phyloP scores from a whole-genome alignment of 176 grass and related monocot genomes.

The Oryza longistaminata region DNA sequence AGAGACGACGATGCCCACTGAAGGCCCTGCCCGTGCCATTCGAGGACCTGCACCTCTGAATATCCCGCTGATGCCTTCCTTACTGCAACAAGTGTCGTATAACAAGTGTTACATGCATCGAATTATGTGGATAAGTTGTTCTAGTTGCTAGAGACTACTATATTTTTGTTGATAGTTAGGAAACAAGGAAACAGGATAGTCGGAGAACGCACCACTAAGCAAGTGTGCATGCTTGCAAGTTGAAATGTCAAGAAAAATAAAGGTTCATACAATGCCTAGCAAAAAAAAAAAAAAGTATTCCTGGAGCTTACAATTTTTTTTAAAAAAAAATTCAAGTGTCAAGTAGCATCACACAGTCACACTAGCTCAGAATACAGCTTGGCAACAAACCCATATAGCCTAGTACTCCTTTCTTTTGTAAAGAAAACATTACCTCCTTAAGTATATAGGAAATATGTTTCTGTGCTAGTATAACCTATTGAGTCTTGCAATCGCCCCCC shows the following conservation, averaged over 20 bases:
- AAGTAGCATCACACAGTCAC: not conserved
- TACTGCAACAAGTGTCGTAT: conserved; percentile 41
- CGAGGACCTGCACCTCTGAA: conserved; percentile 81
- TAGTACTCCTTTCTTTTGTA: not conserved
- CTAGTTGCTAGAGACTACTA: not conserved
- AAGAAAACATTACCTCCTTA: not conserved
- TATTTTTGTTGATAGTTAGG: not conserved
- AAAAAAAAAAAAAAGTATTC: not conserved
- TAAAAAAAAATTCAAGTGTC: not conserved
- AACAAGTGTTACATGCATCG: not conserved
- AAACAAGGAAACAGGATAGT: not conserved
- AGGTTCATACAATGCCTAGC: too few relatives aligned
- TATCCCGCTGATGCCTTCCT: conserved; percentile 71
- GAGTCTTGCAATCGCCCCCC: not conserved
- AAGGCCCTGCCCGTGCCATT: conserved; percentile 75
- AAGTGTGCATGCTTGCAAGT: not conserved
- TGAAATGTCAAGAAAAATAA: not conserved
- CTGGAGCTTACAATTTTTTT: not conserved
- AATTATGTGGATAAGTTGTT: conserved; percentile 1
- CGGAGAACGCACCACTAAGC: not conserved
- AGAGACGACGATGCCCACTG: conserved; percentile 88
- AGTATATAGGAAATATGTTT: not conserved
- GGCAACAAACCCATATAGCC: not conserved
- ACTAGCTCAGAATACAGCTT: not conserved
- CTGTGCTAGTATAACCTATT: not conserved